Conservation (phyloP, 257 asterid genomes). For the Capsicum rhomboideum region DNA sequence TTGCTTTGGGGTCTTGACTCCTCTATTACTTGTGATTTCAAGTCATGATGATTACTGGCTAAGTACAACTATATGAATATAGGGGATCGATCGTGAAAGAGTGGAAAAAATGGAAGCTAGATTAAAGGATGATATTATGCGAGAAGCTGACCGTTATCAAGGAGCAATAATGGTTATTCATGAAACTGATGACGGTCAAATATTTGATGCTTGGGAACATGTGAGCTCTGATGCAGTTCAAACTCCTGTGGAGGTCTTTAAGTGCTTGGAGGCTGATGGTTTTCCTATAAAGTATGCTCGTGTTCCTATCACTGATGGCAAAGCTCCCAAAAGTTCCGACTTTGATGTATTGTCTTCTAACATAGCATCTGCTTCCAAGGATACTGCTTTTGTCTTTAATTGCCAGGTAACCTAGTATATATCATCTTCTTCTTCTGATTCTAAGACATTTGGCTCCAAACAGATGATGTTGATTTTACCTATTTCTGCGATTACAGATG, state of each 20-base stretch:
- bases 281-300: conserved; percentile 93
- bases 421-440: not conserved
- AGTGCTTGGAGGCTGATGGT: conserved; percentile 70
- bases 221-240: conserved; percentile 68
- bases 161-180: conserved; percentile 96
- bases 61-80: conserved; percentile 10
- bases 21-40: not conserved
- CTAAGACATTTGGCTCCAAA: not conserved
- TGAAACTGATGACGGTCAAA: conserved; percentile 84
- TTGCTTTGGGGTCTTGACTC: not conserved
- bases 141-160: conserved; percentile 82
- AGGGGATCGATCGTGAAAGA: conserved; percentile 95
- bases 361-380: conserved; percentile 84
- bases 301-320: conserved; percentile 97
- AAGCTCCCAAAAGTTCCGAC: conserved; percentile 98
- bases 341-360: conserved; percentile 72
- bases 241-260: conserved; percentile 92
- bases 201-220: conserved; percentile 90
- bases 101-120: conserved; percentile 97
- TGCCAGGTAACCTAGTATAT: conserved; percentile 57
- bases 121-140: conserved; percentile 86
- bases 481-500: conserved; percentile 39
- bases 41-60: not conserved
- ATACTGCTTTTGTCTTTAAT: conserved; percentile 91
- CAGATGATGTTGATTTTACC: not conserved